Evolutionary conservation across 179 eudicot species (phyloP).

Genomic region (Dionaea muscipula): DNA sequence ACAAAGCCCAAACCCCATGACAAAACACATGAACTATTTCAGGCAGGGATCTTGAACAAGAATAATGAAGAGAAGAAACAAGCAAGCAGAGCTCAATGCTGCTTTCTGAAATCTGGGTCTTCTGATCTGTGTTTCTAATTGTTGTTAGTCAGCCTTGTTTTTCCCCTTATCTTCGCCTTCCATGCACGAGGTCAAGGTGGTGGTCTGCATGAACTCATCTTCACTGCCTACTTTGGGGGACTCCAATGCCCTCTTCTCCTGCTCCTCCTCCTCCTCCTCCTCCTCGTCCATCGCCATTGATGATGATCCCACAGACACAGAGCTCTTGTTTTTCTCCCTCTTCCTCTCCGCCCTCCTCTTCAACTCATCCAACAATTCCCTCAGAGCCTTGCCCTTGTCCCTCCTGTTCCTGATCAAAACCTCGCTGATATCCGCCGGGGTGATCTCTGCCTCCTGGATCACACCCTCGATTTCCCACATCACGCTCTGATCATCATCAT

Average conservation of each 20-base stretch:
- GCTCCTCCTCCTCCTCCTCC: slow-evolving; percentile 40
- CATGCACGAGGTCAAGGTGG: too few relatives aligned
- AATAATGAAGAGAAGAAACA: too few relatives aligned
- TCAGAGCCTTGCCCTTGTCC: slow-evolving; percentile 38
- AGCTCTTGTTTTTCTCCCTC: slow-evolving; percentile 4
- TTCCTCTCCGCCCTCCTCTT: slow-evolving; percentile 31
- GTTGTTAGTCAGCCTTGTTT: too few relatives aligned
- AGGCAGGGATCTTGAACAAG: too few relatives aligned
- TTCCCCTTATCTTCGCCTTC: slow-evolving; percentile 9
- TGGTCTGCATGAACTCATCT: background rate
- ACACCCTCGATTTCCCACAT: slow-evolving; percentile 29
- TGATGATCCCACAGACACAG: too few relatives aligned
- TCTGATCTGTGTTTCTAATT: too few relatives aligned
- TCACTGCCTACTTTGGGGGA: slow-evolving; percentile 18
- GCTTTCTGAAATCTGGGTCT: too few relatives aligned
- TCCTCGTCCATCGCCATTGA: background rate
- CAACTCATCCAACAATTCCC: slow-evolving; percentile 44
- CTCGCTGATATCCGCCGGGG: slow-evolving; percentile 90
- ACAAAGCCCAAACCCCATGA: too few relatives aligned
- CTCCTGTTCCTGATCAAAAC: slow-evolving; percentile 61
- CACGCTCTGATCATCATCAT: slow-evolving; percentile 19
- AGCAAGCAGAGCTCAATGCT: too few relatives aligned
- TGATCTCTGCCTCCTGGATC: slow-evolving; percentile 47
- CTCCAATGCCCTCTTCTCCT: slow-evolving; percentile 81
- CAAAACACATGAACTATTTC: too few relatives aligned